Evolutionary conservation across 805 yeast species (phyloP), one percentile per base, ranked within the genome.

Genomic region (Hemisphaericaspora nanyangensis): DNA sequence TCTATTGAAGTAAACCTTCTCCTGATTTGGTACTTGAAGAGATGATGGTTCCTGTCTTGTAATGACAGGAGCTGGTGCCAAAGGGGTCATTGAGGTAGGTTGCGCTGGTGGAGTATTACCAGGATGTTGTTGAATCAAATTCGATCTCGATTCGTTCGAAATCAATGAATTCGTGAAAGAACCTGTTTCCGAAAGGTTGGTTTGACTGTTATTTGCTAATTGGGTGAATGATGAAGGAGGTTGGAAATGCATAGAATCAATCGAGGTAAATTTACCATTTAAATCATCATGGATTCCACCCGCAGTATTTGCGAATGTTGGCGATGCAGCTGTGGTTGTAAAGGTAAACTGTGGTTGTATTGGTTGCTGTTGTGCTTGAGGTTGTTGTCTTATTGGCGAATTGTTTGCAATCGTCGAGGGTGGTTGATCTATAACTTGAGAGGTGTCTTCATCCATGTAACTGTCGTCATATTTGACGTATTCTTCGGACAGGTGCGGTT

Each of bases 1-100:
- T 42, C 96, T 76, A 49, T 82, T 88, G 63, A 89, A 84, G 51
- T 78, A 74, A 45, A 82, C 85, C 35, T 43, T 13, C 35, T 45
- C 16, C 36, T 44, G 16, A 35, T 46, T 20, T 44, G 50, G 19
- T 44, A 52, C 43, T n/a, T 33, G 44, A 27, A 22, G 50, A 10
- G 8, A 8, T 29, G 10, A 3, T 29, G 17, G 31, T 29, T 29
- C 18, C 12, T 29, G 31, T 8, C 12, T 8, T 8, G 26, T 22
- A 22, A 22, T 22, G 11, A 22, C 11, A 8, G 26, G 26, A 8
- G 26, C 26, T 5, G 26, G 26, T 3, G 26, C 26, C 8, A 22
- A 12, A 8, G 26, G 26, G 3, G 26, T 22, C 26, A 22, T 12
- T 8, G 26, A 8, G 11, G 26, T 22, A 22, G 26, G 26, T 5